Evolutionary conservation across 2,329 filamentous ascomycete genomes (phyloP).

Genomic region (Trichoderma atroviride): DNA sequence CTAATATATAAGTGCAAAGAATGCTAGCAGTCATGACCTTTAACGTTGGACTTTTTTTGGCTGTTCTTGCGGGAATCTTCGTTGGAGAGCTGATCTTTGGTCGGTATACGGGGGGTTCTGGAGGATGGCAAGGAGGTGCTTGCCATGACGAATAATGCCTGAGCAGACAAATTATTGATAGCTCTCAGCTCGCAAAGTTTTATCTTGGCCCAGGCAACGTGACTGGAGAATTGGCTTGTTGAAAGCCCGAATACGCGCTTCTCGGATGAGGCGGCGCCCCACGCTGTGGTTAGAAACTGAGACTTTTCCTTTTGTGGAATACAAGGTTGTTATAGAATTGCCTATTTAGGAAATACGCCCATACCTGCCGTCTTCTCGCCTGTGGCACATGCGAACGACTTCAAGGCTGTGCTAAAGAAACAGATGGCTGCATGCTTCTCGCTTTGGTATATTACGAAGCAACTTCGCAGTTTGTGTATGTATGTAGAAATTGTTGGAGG

Average conservation of each 20-base stretch:
- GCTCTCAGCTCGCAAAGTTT: background rate
- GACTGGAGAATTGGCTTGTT: background rate
- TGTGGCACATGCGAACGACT: background rate
- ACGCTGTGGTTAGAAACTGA: background rate
- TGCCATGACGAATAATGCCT: too few species aligned
- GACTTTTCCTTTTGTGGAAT: background rate
- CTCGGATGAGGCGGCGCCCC: constrained; percentile 2
- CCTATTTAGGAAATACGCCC: background rate
- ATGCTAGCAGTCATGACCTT: too few species aligned
- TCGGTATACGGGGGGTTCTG: too few species aligned
- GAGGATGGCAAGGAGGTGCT: too few species aligned
- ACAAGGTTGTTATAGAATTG: background rate
- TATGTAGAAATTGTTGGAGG: background rate
- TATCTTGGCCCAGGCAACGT: background rate
- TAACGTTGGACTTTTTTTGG: too few species aligned
- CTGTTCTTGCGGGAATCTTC: too few species aligned
- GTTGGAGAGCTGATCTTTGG: too few species aligned
- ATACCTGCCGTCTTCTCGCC: background rate
- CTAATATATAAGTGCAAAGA: constrained; percentile 39
- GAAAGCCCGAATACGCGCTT: background rate
- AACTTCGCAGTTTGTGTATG: background rate
- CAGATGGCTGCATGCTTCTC: background rate
- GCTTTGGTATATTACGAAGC: background rate
- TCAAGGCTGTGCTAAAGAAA: background rate
- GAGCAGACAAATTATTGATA: too few species aligned